A percentile compares a stretch with the other conserved stretches of the same genome.
Conservation (phyloP, 2,329 filamentous ascomycete species). For the Onygenales sp. region DNA sequence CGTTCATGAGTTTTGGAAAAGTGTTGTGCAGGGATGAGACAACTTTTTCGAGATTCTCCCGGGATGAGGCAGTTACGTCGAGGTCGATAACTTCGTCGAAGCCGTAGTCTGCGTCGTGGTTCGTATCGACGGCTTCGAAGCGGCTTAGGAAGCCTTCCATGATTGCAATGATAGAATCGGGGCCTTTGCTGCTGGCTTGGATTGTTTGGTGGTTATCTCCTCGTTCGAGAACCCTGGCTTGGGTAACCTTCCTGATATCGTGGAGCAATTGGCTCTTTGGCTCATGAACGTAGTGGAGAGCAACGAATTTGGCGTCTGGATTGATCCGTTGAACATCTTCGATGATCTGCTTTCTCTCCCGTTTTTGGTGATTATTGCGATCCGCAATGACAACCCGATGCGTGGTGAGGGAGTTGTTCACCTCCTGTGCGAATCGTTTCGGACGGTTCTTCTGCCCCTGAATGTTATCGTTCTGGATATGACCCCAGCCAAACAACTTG, state of each 20-base stretch:
- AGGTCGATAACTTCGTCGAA: conserved; percentile 84
- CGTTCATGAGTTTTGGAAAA: conserved; percentile 66
- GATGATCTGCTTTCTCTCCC: conserved; percentile 81
- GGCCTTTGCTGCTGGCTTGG: conserved; percentile 65
- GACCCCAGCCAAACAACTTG: conserved; percentile 81
- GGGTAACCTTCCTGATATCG: conserved; percentile 64
- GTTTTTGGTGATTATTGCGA: conserved; percentile 83
- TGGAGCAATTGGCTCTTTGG: conserved; percentile 51
- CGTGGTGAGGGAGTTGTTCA: conserved; percentile 55
- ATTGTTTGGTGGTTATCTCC: conserved; percentile 99
- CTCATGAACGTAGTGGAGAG: conserved; percentile 80
- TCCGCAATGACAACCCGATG: conserved; percentile 76
- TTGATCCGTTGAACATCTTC: conserved; percentile 59
- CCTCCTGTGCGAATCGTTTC: conserved; percentile 63
- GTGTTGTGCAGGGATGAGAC: conserved; percentile 61
- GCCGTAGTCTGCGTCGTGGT: conserved; percentile 60
- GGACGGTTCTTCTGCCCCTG: conserved; percentile 64
- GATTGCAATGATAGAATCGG: conserved; percentile 69
- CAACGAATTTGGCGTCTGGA: conserved; percentile 62
- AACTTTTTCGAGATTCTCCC: conserved; percentile 74
- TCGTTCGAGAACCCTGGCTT: conserved; percentile 67
- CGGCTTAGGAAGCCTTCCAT: conserved; percentile 90
- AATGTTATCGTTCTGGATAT: conserved; percentile 96
- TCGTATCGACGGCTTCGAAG: conserved; percentile 67
- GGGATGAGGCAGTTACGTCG: conserved; percentile 65